Evolutionary conservation across 176 grass and related monocot species (phyloP).

Genomic region (Oryza brachyantha): DNA sequence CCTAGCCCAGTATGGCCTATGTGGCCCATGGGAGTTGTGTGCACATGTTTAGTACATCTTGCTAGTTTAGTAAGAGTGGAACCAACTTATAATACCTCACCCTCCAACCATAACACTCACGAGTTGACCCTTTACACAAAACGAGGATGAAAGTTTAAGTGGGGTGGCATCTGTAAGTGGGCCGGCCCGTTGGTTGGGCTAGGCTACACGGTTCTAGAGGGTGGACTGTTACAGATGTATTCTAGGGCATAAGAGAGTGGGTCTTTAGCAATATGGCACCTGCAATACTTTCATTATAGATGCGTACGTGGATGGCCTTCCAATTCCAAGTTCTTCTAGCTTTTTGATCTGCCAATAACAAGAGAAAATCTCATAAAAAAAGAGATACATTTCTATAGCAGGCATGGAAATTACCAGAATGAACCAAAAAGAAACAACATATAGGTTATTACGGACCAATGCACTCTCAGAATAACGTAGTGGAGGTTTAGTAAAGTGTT

Average conservation of each 20-base stretch:
- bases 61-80: no score
- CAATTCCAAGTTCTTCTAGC: conserved; percentile 96
- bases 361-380: conserved; percentile 18
- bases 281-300: conserved; percentile 91
- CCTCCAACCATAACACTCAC: no score
- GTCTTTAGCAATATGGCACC: conserved; percentile 40
- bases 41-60: no score
- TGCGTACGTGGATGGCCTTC: conserved; percentile 94
- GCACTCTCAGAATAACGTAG: conserved; percentile 76
- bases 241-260: conserved; percentile 9
- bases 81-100: no score
- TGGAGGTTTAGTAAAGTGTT: conserved; percentile 86
- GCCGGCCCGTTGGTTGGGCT: no score
- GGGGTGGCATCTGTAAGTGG: no score
- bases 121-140: no score
- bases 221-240: no score
- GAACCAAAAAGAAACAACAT: conserved; percentile 20
- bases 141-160: no score
- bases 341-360: conserved; percentile 79
- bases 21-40: no score
- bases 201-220: no score
- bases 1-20: no score
- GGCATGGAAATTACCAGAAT: conserved; percentile 17
- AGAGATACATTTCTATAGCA: background rate
- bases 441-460: conserved; percentile 62